These are phyloP conservation scores for Citrus medica DNA, from an alignment of 345 rosid genomes.

Conservation along the genomic window DNA sequence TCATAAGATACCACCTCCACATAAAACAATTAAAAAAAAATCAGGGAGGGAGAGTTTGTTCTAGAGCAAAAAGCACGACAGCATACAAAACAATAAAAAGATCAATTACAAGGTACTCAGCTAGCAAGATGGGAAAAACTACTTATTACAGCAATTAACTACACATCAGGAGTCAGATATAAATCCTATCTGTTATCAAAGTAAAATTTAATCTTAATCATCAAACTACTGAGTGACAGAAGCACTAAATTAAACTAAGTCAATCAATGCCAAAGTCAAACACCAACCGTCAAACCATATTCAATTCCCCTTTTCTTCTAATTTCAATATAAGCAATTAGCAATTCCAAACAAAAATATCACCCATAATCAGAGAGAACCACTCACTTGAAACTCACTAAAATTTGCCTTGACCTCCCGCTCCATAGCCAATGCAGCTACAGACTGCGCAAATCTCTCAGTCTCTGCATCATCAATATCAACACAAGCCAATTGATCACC, in stretches of 20 bases:
- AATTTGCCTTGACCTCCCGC: constrained; percentile 73
- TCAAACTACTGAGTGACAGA: not conserved
- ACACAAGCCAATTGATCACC: constrained; percentile 59
- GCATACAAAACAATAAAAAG: no score
- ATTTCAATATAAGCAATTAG: not conserved
- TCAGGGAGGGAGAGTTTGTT: no score
- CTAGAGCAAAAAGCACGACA: no score
- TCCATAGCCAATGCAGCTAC: constrained; percentile 73
- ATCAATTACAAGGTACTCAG: no score
- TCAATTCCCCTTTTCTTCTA: not conserved
- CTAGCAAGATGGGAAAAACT: not conserved
- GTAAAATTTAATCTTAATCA: not conserved
- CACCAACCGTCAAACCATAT: not conserved
- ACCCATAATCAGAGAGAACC: not conserved
- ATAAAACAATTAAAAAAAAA: no score
- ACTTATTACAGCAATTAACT: not conserved
- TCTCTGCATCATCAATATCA: constrained; percentile 68
- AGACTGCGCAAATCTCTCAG: constrained; percentile 58
- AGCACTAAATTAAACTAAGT: not conserved
- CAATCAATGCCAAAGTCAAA: not conserved
- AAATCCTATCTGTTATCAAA: not conserved
- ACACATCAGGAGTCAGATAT: not conserved
- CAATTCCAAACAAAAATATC: not conserved
- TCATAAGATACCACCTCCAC: no score
- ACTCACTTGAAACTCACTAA: constrained; percentile 79